Conservation (phyloP, 2,329 filamentous ascomycete genomes). For the Hortaea werneckii region DNA sequence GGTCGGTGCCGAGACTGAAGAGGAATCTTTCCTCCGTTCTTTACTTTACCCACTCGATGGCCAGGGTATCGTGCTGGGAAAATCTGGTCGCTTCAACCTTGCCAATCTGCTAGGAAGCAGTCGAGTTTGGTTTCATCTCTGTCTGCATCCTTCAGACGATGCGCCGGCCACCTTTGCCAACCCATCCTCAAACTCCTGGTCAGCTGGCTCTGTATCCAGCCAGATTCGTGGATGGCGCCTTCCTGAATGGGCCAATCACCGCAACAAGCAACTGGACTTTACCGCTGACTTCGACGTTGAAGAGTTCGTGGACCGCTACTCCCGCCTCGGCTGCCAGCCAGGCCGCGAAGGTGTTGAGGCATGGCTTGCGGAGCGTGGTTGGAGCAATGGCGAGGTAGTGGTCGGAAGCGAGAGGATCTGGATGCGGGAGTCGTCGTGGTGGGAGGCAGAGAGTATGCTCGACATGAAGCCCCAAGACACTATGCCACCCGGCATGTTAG, state of each 20-base stretch:
- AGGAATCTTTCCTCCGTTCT: constrained; percentile 71
- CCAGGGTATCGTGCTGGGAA: constrained; percentile 72
- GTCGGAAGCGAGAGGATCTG: constrained; percentile 86
- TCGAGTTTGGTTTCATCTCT: constrained; percentile 90
- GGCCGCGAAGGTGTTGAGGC: constrained; percentile 87
- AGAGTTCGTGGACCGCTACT: constrained; percentile 79
- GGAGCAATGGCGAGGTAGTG: constrained; percentile 95
- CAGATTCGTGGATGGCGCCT: constrained; percentile 89
- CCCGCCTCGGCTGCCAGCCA: constrained; percentile 73
- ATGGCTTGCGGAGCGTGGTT: constrained; percentile 88
- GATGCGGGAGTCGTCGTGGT: constrained; percentile 92
- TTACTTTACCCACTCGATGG: constrained; percentile 69
- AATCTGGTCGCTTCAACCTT: constrained; percentile 69
- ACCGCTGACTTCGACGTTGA: constrained; percentile 93
- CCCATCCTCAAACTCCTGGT: constrained; percentile 69
- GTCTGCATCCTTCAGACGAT: constrained; percentile 84
- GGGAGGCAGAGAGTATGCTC: constrained; percentile 94
- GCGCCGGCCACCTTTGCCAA: constrained; percentile 64
- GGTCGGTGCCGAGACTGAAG: constrained; percentile 68
- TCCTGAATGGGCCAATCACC: constrained; percentile 93
- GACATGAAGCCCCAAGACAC: constrained; percentile 60
- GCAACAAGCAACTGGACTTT: constrained; percentile 85
- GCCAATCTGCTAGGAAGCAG: constrained; percentile 66
- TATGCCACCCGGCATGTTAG: constrained; percentile 29
- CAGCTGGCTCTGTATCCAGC: constrained; percentile 80